Conservation (phyloP, 2,329 filamentous ascomycete genomes). For the Clarireedia homoeocarpa region DNA sequence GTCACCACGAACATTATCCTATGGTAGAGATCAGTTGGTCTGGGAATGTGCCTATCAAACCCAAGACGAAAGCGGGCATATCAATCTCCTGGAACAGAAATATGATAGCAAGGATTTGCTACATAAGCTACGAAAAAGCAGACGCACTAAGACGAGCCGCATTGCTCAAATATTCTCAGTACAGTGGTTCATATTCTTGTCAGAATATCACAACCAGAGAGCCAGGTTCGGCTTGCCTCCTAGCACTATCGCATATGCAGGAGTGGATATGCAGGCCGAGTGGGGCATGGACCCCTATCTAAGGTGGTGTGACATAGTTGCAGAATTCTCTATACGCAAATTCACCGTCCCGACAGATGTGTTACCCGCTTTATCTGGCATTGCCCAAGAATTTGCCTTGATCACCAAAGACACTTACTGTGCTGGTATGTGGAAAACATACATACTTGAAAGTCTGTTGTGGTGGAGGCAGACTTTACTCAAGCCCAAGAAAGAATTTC, state of each 20-base stretch:
- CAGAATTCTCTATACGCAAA: slow-evolving; percentile 5
- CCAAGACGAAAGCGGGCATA: slow-evolving; percentile 8
- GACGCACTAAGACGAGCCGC: background rate
- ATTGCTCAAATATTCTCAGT: background rate
- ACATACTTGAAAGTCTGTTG: slow-evolving; percentile 5
- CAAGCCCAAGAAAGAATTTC: background rate
- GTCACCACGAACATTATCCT: slow-evolving; percentile 5
- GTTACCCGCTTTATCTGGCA: slow-evolving; percentile 9
- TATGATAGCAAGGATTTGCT: slow-evolving; percentile 12
- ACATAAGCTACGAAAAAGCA: slow-evolving; percentile 8
- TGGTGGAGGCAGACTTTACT: slow-evolving; percentile 5
- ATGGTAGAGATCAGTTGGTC: slow-evolving; percentile 6
- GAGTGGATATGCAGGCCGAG: slow-evolving; percentile 1
- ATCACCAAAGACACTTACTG: slow-evolving; percentile 12
- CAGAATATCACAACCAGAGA: background rate
- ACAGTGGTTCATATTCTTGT: background rate
- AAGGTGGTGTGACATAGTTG: slow-evolving; percentile 10
- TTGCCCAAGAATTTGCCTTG: slow-evolving; percentile 7
- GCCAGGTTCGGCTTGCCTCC: slow-evolving; percentile 2
- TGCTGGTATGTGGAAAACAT: slow-evolving; percentile 10
- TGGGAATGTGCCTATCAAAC: slow-evolving; percentile 10
- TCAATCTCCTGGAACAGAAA: slow-evolving; percentile 8
- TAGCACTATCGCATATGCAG: background rate
- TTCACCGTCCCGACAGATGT: slow-evolving; percentile 7
- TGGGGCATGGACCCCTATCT: slow-evolving; percentile 10